Base-by-base conservation (phyloP, 345 rosid species). In the Alliaria petiolata region DNA sequence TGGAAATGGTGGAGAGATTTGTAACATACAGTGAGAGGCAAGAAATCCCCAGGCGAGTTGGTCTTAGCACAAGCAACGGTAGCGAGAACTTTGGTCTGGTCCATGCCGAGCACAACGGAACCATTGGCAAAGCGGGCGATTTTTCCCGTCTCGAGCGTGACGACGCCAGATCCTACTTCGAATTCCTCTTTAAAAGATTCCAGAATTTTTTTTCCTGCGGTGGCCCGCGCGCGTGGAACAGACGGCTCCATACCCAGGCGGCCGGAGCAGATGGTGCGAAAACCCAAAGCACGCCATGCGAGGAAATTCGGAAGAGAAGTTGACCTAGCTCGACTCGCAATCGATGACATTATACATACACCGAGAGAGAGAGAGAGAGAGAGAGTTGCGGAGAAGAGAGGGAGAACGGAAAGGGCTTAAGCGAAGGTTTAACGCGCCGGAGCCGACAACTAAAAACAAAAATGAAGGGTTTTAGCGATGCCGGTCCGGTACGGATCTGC, bases 91-190 rank as follows among this genome's bases (percentile, higher is more conserved):
- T 83, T 87, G 44, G 97, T 91, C 39, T 85, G 82, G 5, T 81
- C 97, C 83, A 83, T 81, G 55, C 91, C 93, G 62, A 89, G 82
- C 45, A 89, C 91, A 6, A 89, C 96, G 9, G 95, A 78, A 6
- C 96, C 99, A 36, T 95, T 95, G 5, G 96, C 95, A 65, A 93
- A 91, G 3, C 97, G 88, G 33, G 96, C 98, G 20, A 91, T 79
- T 69, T 88, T 85, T 0, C 98, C 98, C 1, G 96, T 93, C 76
- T 93, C 98, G n/a, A 93, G 81, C 1, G 96, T 78, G 72, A 91
- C 52, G 30, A 87, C 59, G 17, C 79, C 82, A n/a, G 87, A 86
- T 16, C 97, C 97, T 3, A 91, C 77, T 74, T 93, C 98, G 80
- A 91, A 89, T 64, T 93, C 95, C 57, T 91, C 98, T 22, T 59